These are phyloP conservation scores for Schwanniomyces occidentalis DNA, from an alignment of 805 yeast species.

Conservation along the genomic window DNA sequence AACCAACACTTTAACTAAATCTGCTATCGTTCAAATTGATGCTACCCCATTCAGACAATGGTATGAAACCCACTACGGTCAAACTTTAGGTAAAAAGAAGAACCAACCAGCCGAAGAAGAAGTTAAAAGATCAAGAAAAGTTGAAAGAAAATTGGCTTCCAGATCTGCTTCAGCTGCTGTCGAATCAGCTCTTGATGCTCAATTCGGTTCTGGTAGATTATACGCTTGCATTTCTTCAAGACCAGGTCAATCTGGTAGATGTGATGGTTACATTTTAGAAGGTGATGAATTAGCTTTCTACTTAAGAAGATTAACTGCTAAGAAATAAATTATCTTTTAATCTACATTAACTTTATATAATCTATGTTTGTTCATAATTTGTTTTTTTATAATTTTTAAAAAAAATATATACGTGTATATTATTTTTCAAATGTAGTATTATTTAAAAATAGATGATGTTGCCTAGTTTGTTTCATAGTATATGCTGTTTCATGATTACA, in stretches of 20 bases:
- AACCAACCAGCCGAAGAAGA: constrained; percentile 54
- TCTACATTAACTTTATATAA: constrained; percentile 5
- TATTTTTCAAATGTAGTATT: too few relatives aligned
- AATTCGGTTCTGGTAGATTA: constrained; percentile 98
- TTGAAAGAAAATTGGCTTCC: constrained; percentile 90
- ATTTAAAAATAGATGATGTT: too few relatives aligned
- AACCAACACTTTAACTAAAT: constrained; percentile 98
- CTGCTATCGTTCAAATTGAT: constrained; percentile 98
- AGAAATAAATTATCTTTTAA: constrained; percentile 65
- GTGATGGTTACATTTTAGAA: constrained; percentile 99
- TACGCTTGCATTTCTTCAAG: constrained; percentile 98
- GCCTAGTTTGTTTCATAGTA: too few relatives aligned
- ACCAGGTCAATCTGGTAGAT: constrained; percentile 99
- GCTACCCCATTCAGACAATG: constrained; percentile 99
- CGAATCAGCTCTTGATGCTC: constrained; percentile 89
- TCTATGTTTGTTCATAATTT: constrained; percentile 5
- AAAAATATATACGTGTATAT: constrained; percentile 14
- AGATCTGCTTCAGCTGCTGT: constrained; percentile 84
- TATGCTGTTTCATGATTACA: too few relatives aligned
- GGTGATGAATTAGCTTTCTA: constrained; percentile 99
- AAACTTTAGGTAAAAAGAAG: constrained; percentile 85
- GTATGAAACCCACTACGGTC: constrained; percentile 98
- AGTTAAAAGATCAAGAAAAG: constrained; percentile 68
- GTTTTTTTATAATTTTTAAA: constrained; percentile 6
- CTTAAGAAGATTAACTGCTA: constrained; percentile 99